A percentile compares a stretch with the other conserved stretches of the same genome.
These are phyloP conservation scores for Yarrowia sp. DNA, from an alignment of 805 yeast species.

Conservation along the genomic window DNA sequence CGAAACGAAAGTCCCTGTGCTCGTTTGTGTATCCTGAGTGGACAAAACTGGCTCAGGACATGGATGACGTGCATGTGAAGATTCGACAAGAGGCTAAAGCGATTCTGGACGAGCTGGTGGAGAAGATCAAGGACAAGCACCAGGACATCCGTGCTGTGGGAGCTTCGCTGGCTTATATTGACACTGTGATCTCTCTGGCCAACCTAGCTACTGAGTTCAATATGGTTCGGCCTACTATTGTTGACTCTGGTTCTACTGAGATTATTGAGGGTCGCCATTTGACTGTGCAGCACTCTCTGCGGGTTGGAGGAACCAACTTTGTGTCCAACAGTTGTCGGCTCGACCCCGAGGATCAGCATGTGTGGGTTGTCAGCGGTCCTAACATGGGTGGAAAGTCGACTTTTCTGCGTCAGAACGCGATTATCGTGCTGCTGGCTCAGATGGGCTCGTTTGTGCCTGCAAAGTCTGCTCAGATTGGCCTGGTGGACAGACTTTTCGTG, in stretches of 20 bases:
- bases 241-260: conserved; percentile 46
- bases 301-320: conserved; percentile 49
- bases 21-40: conserved; percentile 49
- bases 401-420: conserved; percentile 68
- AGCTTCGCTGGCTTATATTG: conserved; percentile 60
- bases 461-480: conserved; percentile 54
- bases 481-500: conserved; percentile 76
- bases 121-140: conserved; percentile 46
- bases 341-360: conserved; percentile 33
- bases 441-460: conserved; percentile 78
- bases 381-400: conserved; percentile 89
- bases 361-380: conserved; percentile 79
- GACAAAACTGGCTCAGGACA: conserved; percentile 49
- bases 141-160: conserved; percentile 51
- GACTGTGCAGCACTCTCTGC: conserved; percentile 77
- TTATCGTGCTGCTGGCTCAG: conserved; percentile 67
- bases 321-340: conserved; percentile 46
- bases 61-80: conserved; percentile 47
- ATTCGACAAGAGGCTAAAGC: conserved; percentile 56
- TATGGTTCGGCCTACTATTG: conserved; percentile 62
- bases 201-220: conserved; percentile 63
- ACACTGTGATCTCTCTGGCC: conserved; percentile 72
- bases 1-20: conserved; percentile 31
- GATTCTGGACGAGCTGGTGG: conserved; percentile 51
- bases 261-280: conserved; percentile 74